A percentile compares a stretch with the other conserved stretches of the same genome.
Evolutionary conservation across 1,284 basidiomycete genomes (phyloP).

Genomic region (Phenoliferia sp.): DNA sequence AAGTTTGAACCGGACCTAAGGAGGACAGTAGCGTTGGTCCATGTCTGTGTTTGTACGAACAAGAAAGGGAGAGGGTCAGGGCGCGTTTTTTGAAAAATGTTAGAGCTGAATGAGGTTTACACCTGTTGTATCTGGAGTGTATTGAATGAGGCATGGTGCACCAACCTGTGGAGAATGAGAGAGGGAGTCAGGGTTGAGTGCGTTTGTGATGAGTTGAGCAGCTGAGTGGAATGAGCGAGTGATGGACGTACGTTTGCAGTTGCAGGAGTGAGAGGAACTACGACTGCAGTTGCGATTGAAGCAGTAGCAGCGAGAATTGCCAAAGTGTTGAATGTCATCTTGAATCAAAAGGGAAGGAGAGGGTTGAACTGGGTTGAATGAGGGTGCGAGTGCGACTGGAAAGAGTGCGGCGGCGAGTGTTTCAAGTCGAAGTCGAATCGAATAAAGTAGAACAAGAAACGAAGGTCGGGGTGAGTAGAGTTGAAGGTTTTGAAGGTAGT

Average conservation of each 20-base stretch:
- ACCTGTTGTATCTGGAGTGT: slow-evolving; percentile 20
- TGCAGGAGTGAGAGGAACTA: background rate
- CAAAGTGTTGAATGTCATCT: background rate
- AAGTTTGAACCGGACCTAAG: slow-evolving; percentile 50
- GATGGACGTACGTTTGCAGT: background rate
- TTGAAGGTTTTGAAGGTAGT: no score
- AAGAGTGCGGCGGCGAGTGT: no score
- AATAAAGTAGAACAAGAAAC: no score
- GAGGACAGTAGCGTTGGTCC: slow-evolving; percentile 49
- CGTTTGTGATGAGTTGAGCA: background rate
- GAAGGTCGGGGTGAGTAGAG: no score
- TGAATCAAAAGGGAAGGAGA: no score
- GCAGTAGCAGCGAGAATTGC: background rate
- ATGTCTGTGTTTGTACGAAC: slow-evolving; percentile 1
- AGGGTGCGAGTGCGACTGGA: background rate
- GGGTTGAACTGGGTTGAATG: background rate
- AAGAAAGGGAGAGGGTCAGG: background rate
- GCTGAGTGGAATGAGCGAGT: background rate
- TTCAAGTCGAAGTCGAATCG: no score
- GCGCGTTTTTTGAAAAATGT: background rate
- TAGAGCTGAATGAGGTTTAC: background rate
- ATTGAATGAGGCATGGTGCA: slow-evolving; percentile 17
- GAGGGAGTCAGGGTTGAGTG: background rate
- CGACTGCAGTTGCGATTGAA: background rate
- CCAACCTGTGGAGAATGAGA: background rate